Evolutionary conservation across 140 eudicot genomes (phyloP).

Genomic region (Anethum foeniculum): DNA sequence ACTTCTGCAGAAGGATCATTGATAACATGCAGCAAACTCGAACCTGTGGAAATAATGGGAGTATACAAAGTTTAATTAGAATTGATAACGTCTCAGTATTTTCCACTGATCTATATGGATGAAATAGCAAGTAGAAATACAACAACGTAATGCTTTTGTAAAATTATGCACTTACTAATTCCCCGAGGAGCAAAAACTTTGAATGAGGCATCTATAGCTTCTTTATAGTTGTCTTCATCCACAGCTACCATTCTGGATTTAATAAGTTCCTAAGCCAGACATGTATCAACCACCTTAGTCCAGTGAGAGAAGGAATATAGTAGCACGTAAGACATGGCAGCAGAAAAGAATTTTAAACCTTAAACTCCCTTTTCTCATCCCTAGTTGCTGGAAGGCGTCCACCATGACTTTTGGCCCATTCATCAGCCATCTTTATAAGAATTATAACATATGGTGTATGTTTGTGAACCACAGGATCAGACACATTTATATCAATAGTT

Average conservation of each 20-base stretch:
- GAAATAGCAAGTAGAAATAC: neutral
- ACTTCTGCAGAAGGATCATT: constrained; percentile 74
- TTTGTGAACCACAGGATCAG: constrained; percentile 80
- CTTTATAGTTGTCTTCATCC: constrained; percentile 96
- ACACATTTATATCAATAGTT: constrained; percentile 46
- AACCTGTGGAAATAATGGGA: constrained; percentile 34
- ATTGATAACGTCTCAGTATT: neutral
- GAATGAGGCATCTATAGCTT: constrained; percentile 88
- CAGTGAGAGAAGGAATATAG: neutral
- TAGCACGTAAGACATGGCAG: neutral
- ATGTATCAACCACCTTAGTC: constrained; percentile 21
- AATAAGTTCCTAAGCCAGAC: constrained; percentile 46
- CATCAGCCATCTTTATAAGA: constrained; percentile 75
- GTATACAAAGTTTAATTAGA: neutral
- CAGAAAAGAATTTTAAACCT: constrained; percentile 39
- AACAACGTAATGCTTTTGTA: neutral
- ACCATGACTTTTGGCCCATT: constrained; percentile 79
- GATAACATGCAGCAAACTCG: constrained; percentile 60
- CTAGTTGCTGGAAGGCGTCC: constrained; percentile 77
- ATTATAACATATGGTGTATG: constrained; percentile 83
- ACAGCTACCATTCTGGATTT: constrained; percentile 46
- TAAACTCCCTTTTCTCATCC: constrained; percentile 76
- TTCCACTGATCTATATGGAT: neutral
- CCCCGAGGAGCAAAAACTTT: constrained; percentile 89
- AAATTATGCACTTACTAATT: constrained; percentile 57